Percentiles rank a stretch among this genome's conserved stretches.
Evolutionary conservation across 371 early-diverging fungal species (phyloP).

Genomic region (Dichotomocladium elegans): DNA sequence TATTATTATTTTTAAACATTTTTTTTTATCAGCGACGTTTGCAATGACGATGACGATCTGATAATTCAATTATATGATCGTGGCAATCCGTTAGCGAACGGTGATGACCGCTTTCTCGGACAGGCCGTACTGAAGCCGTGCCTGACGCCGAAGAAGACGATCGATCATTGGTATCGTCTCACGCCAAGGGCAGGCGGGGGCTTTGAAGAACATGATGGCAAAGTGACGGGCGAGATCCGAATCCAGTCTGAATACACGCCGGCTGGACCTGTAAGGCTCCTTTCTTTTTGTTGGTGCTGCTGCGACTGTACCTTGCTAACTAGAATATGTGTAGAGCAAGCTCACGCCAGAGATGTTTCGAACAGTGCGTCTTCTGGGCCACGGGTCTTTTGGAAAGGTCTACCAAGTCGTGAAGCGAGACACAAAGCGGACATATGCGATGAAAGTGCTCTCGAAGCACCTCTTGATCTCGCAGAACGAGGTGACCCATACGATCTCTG

Average conservation of each 20-base stretch:
- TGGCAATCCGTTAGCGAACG: constrained; percentile 33
- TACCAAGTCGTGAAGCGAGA: constrained; percentile 75
- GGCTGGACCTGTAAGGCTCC: constrained; percentile 17
- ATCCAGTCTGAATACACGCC: constrained; percentile 52
- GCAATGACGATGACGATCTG: constrained; percentile 55
- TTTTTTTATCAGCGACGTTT: constrained; percentile 53
- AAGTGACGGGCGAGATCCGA: constrained; percentile 64
- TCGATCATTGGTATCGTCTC: constrained; percentile 66
- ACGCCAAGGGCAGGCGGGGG: constrained; percentile 31
- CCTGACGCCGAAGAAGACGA: constrained; percentile 48
- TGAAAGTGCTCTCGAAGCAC: constrained; percentile 81
- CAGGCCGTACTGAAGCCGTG: constrained; percentile 58
- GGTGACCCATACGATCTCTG: constrained; percentile 71
- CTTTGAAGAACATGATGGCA: constrained; percentile 33
- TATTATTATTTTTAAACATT: not conserved
- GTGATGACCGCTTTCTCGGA: constrained; percentile 61
- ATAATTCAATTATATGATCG: constrained; percentile 64
- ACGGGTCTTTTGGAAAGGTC: constrained; percentile 83
- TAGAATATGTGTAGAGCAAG: constrained; percentile 19
- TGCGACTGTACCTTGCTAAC: not conserved
- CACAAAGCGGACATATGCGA: constrained; percentile 74
- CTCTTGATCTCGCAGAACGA: constrained; percentile 71
- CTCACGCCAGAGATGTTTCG: constrained; percentile 67
- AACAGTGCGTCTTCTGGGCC: constrained; percentile 72
- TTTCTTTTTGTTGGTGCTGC: not conserved